Evolutionary conservation across 2,329 filamentous ascomycete species (phyloP).

Genomic region (Macrophomina pseudophaseolina): DNA sequence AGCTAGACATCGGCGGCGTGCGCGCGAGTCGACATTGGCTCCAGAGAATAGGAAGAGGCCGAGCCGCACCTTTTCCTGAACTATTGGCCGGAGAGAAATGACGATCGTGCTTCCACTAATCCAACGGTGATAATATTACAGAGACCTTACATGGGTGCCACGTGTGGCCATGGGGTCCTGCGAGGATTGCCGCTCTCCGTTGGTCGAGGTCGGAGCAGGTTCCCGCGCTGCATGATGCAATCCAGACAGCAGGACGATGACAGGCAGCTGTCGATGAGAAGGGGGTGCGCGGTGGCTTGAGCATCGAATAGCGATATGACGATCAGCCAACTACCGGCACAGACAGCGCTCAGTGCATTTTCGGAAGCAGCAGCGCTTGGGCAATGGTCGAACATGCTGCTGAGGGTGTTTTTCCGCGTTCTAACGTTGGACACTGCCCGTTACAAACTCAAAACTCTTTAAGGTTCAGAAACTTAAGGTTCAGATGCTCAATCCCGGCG

Average conservation of each 20-base stretch:
- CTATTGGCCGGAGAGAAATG: slow-evolving; percentile 8
- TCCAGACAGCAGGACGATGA: not conserved
- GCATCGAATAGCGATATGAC: slow-evolving; percentile 9
- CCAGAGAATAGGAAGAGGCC: not conserved
- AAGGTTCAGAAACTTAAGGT: slow-evolving; percentile 3
- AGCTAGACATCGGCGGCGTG: not conserved
- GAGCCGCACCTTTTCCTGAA: not conserved
- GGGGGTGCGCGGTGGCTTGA: slow-evolving; percentile 8
- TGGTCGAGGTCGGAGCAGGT: not conserved
- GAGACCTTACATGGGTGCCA: slow-evolving; percentile 9
- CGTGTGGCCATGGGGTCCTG: slow-evolving; percentile 1
- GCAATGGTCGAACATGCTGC: not conserved
- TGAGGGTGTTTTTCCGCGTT: slow-evolving; percentile 3
- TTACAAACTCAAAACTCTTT: slow-evolving; percentile 15
- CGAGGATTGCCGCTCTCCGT: slow-evolving; percentile 9
- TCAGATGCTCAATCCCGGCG: not conserved
- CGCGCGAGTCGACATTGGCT: slow-evolving; percentile 3
- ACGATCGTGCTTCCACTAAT: slow-evolving; percentile 4
- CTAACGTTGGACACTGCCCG: not conserved
- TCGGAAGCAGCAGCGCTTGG: not conserved
- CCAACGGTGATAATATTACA: not conserved
- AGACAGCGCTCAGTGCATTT: slow-evolving; percentile 12
- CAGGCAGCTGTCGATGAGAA: slow-evolving; percentile 1
- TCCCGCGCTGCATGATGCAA: slow-evolving; percentile 18
- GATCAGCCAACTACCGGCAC: slow-evolving; percentile 20